Base-by-base conservation (phyloP, 352 stramenopile genomes). In the Pythium phragmitis region DNA sequence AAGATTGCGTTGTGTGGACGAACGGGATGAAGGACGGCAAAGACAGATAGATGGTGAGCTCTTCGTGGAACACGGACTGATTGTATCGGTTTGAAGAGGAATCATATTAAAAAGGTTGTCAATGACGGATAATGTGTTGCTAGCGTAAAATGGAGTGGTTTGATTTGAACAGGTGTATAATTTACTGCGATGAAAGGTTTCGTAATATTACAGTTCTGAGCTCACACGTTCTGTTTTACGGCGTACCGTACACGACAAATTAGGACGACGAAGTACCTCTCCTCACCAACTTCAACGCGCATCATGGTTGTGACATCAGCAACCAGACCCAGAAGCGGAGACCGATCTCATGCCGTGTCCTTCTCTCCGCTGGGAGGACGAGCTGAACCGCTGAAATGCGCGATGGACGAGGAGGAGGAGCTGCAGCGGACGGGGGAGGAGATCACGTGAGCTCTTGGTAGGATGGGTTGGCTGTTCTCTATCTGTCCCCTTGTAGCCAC, bases 171-270 rank as follows among this genome's bases (percentile, higher is more conserved):
- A 30, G 26, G 26, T 39, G 34, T 9, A 39, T 39, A 39, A 14
- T 39, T 0, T 39, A 39, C 11, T 39, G 34, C 34, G 34, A 39
- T 39, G 7, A 11, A 37, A 37, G 5, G 33, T 37, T 37, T 37
- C 6, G 34, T 39, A 39, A 6, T 39, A 39, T 39, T 39, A 39
- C 34, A 39, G 7, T 6, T 39, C 7, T 39, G 34, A 11, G 1
- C 34, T 13, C 34, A 39, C 34, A 39, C 34, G 26, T 30, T 39
- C 34, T 14, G 34, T 39, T 39, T 39, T 16, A 51, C 28, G 36
- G 8, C 36, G 37, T 60, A 69, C 63, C 55, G 48, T 64, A 64
- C 48, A 23, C 48, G 63, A 69, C 63, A 59, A 11, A 64, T 60
- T 69, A 69, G 43, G 53, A 67, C 28, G 11, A 56, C 12, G 17